Evolutionary conservation across 1,139 yeast genomes (phyloP), one percentile per base, ranked within the genome.

Genomic region (Lodderomyces metapsilosis): DNA sequence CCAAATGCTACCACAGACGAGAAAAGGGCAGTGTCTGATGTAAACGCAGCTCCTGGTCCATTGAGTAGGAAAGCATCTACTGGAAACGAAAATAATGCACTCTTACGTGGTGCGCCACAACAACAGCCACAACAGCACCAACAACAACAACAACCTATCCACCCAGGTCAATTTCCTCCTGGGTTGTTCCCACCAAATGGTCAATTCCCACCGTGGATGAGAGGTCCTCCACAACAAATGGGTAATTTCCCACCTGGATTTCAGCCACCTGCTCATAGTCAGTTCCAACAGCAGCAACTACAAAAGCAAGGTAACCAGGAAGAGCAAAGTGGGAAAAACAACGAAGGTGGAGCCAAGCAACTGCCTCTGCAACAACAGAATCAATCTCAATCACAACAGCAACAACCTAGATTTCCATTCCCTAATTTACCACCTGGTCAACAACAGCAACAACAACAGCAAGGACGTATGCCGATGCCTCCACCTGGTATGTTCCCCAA

Each of bases 401-500:
- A 30, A 10, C 34, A 25, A 21, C 39, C 31, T 15, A 31, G 23
- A 30, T 49, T 48, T 15, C 48, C 51, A 12, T 44, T 36, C 8
- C 43, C 43, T 8, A 43, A 12, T 11, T 6, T 6, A 5, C 30
- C 10, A 4, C 34, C 34, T 5, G 36, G 30, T 5, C 37, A 34
- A 17, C 37, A 34, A 30, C 37, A 22, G 13, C 37, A 34, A 22
- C 34, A 25, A 9, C 18, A n/a, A n/a, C n/a, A n/a, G n/a, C 45
- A 21, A 41, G 41, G 3, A 28, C 23, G 34, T 20, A 39, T 40
- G 39, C 50, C 46, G 8, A 46, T 43, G 6, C 54, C 54, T 5
- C 51, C 50, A 12, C 52, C 49, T 17, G 52, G 52, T 18, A 45
- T 47, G 49, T 50, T 50, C 24, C 51, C 50, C 16, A 47, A 47